Evolutionary conservation across 2,329 filamentous ascomycete species (phyloP).

Genomic region (Penicillium brevicompactum): DNA sequence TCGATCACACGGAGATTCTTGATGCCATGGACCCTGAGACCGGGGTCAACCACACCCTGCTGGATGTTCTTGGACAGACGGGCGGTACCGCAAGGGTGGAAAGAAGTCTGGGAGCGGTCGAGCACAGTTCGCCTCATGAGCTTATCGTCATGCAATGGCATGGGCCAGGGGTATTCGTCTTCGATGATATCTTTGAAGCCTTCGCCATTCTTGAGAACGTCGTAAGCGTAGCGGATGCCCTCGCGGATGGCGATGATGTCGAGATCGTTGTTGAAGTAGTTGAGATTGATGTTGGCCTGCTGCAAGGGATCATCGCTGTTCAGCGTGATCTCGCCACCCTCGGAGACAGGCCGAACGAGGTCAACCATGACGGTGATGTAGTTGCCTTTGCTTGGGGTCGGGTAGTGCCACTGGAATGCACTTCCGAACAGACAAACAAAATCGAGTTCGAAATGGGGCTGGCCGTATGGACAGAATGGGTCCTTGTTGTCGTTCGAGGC

Average conservation of each 20-base stretch:
- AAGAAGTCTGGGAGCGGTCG: conserved; percentile 59
- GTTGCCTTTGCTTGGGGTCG: conserved; percentile 46
- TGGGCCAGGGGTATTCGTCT: conserved; percentile 60
- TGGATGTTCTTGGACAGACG: conserved; percentile 55
- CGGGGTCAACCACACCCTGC: conserved; percentile 56
- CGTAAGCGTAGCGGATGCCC: conserved; percentile 57
- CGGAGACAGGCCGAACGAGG: conserved; percentile 52
- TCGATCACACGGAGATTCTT: conserved; percentile 58
- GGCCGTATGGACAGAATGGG: conserved; percentile 58
- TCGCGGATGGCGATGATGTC: conserved; percentile 61
- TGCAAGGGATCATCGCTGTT: conserved; percentile 41
- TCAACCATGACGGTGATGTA: conserved; percentile 61
- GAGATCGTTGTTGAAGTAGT: conserved; percentile 51
- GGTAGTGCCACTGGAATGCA: conserved; percentile 55
- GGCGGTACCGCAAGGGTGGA: conserved; percentile 58
- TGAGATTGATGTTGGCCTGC: conserved; percentile 47
- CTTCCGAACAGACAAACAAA: conserved; percentile 62
- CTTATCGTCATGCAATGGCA: conserved; percentile 59
- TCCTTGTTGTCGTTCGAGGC: conserved; percentile 47
- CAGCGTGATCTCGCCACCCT: conserved; percentile 41
- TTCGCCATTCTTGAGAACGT: conserved; percentile 60
- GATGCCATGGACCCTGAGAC: conserved; percentile 57
- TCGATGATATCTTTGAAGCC: conserved; percentile 52
- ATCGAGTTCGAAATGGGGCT: conserved; percentile 65
- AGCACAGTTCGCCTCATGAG: conserved; percentile 60